Evolutionary conservation across 2,329 filamentous ascomycete species (phyloP).

Genomic region (Calonectria pauciramosa): DNA sequence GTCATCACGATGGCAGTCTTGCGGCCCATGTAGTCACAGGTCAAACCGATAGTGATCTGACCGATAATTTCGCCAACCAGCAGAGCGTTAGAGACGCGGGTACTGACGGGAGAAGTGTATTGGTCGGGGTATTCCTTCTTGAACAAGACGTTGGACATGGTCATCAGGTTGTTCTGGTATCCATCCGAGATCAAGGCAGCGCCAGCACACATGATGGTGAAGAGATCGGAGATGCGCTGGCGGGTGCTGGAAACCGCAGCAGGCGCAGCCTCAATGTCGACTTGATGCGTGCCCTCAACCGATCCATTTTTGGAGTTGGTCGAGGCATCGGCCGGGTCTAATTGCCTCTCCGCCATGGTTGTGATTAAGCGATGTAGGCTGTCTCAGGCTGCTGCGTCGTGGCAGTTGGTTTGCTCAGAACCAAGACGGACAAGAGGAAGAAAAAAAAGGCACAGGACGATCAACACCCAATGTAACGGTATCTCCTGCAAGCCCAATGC

Average conservation of each 20-base stretch:
- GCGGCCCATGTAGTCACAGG: constrained; percentile 63
- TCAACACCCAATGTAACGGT: background rate
- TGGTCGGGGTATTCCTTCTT: constrained; percentile 50
- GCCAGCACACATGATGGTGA: constrained; percentile 45
- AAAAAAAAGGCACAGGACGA: background rate
- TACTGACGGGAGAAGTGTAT: constrained; percentile 54
- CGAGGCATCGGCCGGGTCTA: background rate
- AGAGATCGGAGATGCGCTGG: constrained; percentile 24
- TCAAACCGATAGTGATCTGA: constrained; percentile 56
- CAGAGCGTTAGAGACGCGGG: constrained; percentile 57
- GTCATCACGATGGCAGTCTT: constrained; percentile 62
- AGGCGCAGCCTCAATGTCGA: constrained; percentile 14
- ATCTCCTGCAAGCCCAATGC: background rate
- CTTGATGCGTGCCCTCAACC: background rate
- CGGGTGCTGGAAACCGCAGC: background rate
- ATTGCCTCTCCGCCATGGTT: constrained; percentile 17
- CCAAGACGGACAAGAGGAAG: background rate
- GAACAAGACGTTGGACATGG: constrained; percentile 50
- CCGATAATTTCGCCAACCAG: constrained; percentile 59
- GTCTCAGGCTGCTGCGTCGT: background rate
- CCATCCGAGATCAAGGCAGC: constrained; percentile 53
- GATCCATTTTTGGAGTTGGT: constrained; percentile 1
- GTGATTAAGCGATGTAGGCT: background rate
- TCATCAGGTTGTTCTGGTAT: constrained; percentile 55
- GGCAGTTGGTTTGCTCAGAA: background rate